Percentiles rank a stretch among this genome's conserved stretches.
Conservation (phyloP, 2,329 filamentous ascomycete species). For the Beauveria bassiana region DNA sequence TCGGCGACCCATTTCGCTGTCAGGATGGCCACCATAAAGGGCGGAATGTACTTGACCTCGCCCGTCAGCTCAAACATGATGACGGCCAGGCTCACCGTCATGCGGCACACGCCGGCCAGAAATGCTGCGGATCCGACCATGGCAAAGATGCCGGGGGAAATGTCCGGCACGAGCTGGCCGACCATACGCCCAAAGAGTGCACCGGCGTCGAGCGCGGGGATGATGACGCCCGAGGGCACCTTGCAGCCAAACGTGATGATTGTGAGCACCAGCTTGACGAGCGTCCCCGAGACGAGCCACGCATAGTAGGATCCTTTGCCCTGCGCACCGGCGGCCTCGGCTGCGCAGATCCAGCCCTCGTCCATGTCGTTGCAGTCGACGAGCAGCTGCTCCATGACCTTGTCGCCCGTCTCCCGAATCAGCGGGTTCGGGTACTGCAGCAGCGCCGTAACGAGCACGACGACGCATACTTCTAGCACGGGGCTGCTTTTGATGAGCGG, state of each 20-base stretch:
- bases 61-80: constrained; percentile 99
- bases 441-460: constrained; percentile 74
- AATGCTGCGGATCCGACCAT: constrained; percentile 93
- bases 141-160: constrained; percentile 91
- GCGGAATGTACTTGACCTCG: constrained; percentile 88
- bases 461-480: constrained; percentile 66
- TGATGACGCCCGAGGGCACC: constrained; percentile 88
- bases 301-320: constrained; percentile 65
- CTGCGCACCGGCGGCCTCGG: constrained; percentile 63
- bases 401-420: constrained; percentile 85
- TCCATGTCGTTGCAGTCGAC: constrained; percentile 76
- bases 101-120: constrained; percentile 82
- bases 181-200: constrained; percentile 83
- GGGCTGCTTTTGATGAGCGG: constrained; percentile 58
- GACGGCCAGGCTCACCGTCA: constrained; percentile 96
- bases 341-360: constrained; percentile 88
- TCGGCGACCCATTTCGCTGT: constrained; percentile 97
- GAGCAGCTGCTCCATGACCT: constrained; percentile 87
- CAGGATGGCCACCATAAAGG: constrained; percentile 99
- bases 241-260: constrained; percentile 88
- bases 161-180: constrained; percentile 79
- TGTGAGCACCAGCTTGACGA: constrained; percentile 78
- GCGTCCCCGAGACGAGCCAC: constrained; percentile 70
- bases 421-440: constrained; percentile 95
- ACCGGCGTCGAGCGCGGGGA: constrained; percentile 93